phyloP scores from a whole-genome alignment of 495 filamentous ascomycete genomes.

The Filosporella fistucella region DNA sequence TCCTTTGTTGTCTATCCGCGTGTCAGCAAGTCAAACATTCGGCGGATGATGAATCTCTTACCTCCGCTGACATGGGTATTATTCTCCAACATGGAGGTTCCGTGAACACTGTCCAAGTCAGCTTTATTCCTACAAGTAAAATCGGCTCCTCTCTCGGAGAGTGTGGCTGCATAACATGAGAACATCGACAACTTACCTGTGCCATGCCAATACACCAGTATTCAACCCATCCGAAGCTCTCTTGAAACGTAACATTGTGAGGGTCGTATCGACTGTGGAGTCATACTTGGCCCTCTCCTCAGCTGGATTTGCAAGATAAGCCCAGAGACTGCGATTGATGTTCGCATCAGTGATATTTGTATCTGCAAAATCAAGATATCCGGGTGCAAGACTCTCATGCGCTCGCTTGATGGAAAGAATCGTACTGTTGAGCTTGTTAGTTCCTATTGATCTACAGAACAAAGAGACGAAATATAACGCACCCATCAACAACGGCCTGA shows the following conservation, averaged over 20 bases:
- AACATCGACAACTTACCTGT: constrained; percentile 12
- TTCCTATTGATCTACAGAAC: not conserved
- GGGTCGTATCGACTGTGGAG: constrained; percentile 71
- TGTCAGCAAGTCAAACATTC: not conserved
- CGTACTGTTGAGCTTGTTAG: constrained; percentile 44
- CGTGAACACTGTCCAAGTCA: constrained; percentile 38
- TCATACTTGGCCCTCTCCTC: constrained; percentile 70
- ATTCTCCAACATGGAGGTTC: constrained; percentile 86
- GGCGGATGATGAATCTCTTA: not conserved
- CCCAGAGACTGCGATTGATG: constrained; percentile 80
- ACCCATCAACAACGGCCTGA: constrained; percentile 78
- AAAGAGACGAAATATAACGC: not conserved
- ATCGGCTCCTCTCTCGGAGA: not conserved
- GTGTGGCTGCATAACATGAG: not conserved
- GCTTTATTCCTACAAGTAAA: not conserved
- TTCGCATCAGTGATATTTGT: constrained; percentile 61
- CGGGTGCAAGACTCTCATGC: constrained; percentile 69
- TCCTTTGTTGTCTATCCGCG: constrained; percentile 79
- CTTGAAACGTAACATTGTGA: constrained; percentile 81
- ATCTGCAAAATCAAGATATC: constrained; percentile 32
- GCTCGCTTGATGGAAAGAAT: constrained; percentile 79
- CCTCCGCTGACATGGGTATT: constrained; percentile 82
- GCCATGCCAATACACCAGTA: constrained; percentile 82
- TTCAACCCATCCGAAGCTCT: constrained; percentile 55
- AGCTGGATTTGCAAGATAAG: constrained; percentile 85